Conservation (phyloP, 768 basidiomycete species). For the Trametes sanguinea region DNA sequence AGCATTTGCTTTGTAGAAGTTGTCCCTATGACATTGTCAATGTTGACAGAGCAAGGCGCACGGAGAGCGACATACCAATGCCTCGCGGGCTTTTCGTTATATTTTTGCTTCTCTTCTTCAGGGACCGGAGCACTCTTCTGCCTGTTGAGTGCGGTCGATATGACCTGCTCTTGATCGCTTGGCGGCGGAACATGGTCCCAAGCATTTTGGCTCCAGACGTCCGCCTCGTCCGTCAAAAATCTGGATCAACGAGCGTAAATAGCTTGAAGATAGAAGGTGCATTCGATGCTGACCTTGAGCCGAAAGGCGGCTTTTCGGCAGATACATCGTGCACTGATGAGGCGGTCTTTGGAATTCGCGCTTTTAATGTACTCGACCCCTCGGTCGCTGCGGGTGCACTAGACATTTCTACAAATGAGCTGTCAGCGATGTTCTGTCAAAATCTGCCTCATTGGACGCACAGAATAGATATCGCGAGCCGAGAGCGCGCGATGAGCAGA, state of each 20-base stretch:
- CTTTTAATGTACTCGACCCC: not conserved
- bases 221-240: constrained; percentile 66
- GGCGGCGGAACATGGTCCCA: constrained; percentile 92
- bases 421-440: not conserved
- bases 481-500: not conserved
- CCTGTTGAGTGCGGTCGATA: constrained; percentile 64
- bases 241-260: constrained; percentile 36
- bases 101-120: constrained; percentile 66
- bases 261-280: constrained; percentile 11
- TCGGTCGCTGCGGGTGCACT: not conserved
- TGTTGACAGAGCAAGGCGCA: no score
- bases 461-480: no score
- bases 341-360: constrained; percentile 29
- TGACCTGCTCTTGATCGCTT: constrained; percentile 74
- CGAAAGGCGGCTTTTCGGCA: constrained; percentile 64
- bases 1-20: constrained; percentile 85
- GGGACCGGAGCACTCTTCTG: constrained; percentile 78
- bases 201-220: constrained; percentile 86
- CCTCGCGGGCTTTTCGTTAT: constrained; percentile 71
- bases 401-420: not conserved
- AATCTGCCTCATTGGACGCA: no score
- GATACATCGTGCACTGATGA: constrained; percentile 69
- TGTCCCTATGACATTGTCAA: constrained; percentile 61
- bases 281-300: constrained; percentile 53
- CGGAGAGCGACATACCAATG: constrained; percentile 54